A percentile compares a stretch with the other conserved stretches of the same genome.
Conservation (phyloP, 805 yeast species). For the Maudiozyma pseudohumilis region DNA sequence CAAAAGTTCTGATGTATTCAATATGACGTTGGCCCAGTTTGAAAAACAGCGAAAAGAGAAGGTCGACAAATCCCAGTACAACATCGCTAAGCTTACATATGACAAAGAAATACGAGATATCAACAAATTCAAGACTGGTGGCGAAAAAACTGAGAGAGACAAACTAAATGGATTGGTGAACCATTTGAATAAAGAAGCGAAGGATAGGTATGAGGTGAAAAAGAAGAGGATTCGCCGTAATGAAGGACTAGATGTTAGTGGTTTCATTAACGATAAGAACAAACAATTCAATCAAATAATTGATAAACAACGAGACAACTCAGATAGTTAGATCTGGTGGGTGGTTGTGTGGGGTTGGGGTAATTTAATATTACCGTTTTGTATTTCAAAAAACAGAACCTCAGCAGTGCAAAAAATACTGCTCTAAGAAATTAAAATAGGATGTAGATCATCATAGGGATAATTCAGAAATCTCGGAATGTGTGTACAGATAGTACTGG, state of each 20-base stretch:
- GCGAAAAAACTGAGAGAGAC: conserved; percentile 10
- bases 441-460: too few relatives aligned
- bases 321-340: neutral
- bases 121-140: conserved; percentile 6
- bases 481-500: too few relatives aligned
- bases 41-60: conserved; percentile 12
- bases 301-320: conserved; percentile 5
- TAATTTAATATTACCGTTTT: too few relatives aligned
- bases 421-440: too few relatives aligned
- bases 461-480: too few relatives aligned
- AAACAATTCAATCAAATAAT: conserved; percentile 25
- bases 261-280: conserved; percentile 25
- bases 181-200: conserved; percentile 13
- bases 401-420: too few relatives aligned
- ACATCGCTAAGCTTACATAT: conserved; percentile 22
- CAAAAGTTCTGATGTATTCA: neutral
- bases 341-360: too few relatives aligned
- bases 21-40: conserved; percentile 1
- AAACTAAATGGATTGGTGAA: conserved; percentile 13
- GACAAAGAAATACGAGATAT: conserved; percentile 20
- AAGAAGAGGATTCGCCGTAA: conserved; percentile 6
- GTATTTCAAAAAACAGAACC: too few relatives aligned
- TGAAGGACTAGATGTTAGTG: conserved; percentile 7
- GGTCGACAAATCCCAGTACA: conserved; percentile 7
- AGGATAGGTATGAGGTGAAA: conserved; percentile 14